Percentiles rank a stretch among this genome's conserved stretches.
phyloP scores from a whole-genome alignment of 1,284 basidiomycete species.

The Grifola frondosa region DNA sequence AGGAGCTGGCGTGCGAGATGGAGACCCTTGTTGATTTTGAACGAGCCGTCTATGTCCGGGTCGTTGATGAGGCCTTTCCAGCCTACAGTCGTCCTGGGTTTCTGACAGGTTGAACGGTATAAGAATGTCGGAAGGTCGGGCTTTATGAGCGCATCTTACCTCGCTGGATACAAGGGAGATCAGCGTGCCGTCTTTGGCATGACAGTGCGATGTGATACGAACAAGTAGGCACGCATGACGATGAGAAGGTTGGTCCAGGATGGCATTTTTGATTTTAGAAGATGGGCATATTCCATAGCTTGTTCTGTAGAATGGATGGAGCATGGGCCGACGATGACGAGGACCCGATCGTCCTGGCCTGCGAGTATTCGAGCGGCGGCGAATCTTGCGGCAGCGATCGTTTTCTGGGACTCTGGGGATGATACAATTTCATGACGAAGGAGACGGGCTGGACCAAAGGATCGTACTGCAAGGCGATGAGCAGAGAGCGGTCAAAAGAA shows the following conservation, averaged over 20 bases:
- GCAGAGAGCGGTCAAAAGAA: slow-evolving; percentile 6
- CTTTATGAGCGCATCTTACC: slow-evolving; percentile 32
- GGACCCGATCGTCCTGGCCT: slow-evolving; percentile 80
- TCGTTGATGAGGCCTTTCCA: slow-evolving; percentile 92
- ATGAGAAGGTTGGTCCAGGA: slow-evolving; percentile 81
- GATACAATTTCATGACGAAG: slow-evolving; percentile 83
- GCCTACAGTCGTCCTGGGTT: slow-evolving; percentile 86
- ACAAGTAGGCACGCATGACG: slow-evolving; percentile 97
- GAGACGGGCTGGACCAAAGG: slow-evolving; percentile 90
- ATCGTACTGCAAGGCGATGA: slow-evolving; percentile 66
- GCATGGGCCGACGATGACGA: slow-evolving; percentile 95
- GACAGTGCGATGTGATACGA: too few species aligned
- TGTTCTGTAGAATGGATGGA: slow-evolving; percentile 91
- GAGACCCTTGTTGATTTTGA: slow-evolving; percentile 96
- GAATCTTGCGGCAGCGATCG: slow-evolving; percentile 79
- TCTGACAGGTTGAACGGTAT: slow-evolving; percentile 39
- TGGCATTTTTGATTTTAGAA: slow-evolving; percentile 71
- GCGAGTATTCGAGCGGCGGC: slow-evolving; percentile 76
- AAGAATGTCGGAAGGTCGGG: background rate
- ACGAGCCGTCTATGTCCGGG: slow-evolving; percentile 91
- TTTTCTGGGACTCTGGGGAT: slow-evolving; percentile 55
- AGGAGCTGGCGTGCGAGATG: slow-evolving; percentile 86
- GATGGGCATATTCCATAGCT: slow-evolving; percentile 86
- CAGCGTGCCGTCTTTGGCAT: too few species aligned
- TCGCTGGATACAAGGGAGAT: too few species aligned